Percentiles rank a stretch among this genome's conserved stretches.
These are phyloP conservation scores for Calonectria fujianensis DNA, from an alignment of 2,329 filamentous ascomycete genomes.

Conservation along the genomic window DNA sequence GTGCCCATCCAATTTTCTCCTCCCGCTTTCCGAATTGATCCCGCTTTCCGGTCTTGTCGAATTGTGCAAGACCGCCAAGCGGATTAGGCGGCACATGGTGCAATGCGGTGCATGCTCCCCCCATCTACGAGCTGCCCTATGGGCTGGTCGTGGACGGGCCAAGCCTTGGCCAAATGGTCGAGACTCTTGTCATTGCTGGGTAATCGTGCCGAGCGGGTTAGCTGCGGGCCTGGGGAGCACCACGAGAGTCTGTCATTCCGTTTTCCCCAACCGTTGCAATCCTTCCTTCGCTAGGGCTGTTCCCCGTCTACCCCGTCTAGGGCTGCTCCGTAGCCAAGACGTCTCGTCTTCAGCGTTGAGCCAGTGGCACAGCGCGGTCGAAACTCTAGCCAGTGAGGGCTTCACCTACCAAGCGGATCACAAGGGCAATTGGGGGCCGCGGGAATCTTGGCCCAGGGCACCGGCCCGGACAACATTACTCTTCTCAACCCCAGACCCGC, in stretches of 20 bases:
- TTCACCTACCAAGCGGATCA: slow-evolving; percentile 20
- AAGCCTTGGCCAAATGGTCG: slow-evolving; percentile 56
- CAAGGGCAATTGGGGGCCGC: neutral
- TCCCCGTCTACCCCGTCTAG: slow-evolving; percentile 12
- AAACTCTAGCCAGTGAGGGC: slow-evolving; percentile 25
- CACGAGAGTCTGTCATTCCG: slow-evolving; percentile 23
- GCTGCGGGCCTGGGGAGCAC: slow-evolving; percentile 32
- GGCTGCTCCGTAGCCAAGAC: slow-evolving; percentile 41
- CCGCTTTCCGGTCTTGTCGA: slow-evolving; percentile 37
- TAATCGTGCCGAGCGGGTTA: slow-evolving; percentile 47
- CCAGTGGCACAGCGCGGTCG: neutral
- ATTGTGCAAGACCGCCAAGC: slow-evolving; percentile 49
- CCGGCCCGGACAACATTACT: slow-evolving; percentile 27
- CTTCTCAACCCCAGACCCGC: slow-evolving; percentile 34
- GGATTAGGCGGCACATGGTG: slow-evolving; percentile 48
- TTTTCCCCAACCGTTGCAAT: slow-evolving; percentile 29
- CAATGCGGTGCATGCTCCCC: slow-evolving; percentile 31
- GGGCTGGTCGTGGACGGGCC: slow-evolving; percentile 49
- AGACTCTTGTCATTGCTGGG: slow-evolving; percentile 48
- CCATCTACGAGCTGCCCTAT: slow-evolving; percentile 38
- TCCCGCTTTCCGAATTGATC: slow-evolving; percentile 24
- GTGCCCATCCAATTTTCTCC: slow-evolving; percentile 21
- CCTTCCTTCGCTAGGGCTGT: slow-evolving; percentile 13
- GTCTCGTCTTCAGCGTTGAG: slow-evolving; percentile 31
- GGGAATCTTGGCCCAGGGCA: slow-evolving; percentile 34